phyloP scores from a whole-genome alignment of 2,329 filamentous ascomycete species.

The Curvularia verruculosa region DNA sequence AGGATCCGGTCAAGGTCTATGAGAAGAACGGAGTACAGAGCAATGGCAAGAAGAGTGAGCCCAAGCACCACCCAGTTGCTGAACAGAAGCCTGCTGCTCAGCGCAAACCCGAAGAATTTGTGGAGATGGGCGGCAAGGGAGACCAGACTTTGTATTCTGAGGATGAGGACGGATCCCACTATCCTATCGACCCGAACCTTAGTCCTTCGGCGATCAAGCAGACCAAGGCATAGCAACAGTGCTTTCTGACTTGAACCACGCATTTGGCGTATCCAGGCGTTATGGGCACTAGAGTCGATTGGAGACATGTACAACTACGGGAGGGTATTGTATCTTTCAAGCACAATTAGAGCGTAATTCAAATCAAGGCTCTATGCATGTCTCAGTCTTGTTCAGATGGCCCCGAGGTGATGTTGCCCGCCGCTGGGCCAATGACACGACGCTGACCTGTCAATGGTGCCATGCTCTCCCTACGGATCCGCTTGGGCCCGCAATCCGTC shows the following conservation, averaged over 20 bases:
- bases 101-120: conserved; percentile 76
- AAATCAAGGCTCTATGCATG: background rate
- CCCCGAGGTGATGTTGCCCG: conserved; percentile 2
- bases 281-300: conserved; percentile 23
- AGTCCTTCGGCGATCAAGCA: conserved; percentile 13
- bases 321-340: background rate
- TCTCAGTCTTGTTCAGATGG: background rate
- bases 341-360: conserved; percentile 12
- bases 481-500: conserved; percentile 20
- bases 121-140: conserved; percentile 82
- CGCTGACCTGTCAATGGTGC: conserved; percentile 34
- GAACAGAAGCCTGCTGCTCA: conserved; percentile 72
- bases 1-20: conserved; percentile 51
- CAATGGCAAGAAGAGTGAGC: conserved; percentile 28
- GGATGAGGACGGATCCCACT: conserved; percentile 60
- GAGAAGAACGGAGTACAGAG: conserved; percentile 46
- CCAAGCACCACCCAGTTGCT: conserved; percentile 30
- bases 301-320: conserved; percentile 23
- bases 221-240: background rate
- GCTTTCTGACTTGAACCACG: conserved; percentile 2
- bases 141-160: conserved; percentile 75
- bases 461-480: conserved; percentile 20
- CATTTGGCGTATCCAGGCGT: conserved; percentile 16
- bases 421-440: conserved; percentile 29
- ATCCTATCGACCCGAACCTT: conserved; percentile 33